Conservation (phyloP, 352 stramenopile genomes). For the Hyaloperonospora brassicae region DNA sequence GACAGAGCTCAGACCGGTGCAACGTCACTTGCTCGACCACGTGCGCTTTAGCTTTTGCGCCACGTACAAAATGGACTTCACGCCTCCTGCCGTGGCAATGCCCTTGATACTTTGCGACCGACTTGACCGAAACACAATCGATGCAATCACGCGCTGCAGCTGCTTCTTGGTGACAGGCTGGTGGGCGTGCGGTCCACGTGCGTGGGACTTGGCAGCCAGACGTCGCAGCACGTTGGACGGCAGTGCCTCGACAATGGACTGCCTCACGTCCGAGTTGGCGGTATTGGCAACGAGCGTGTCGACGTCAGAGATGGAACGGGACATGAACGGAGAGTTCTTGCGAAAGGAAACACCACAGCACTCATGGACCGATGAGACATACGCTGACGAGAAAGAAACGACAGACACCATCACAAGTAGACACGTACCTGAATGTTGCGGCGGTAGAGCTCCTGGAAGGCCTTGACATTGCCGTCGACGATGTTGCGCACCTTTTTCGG, state of each 20-base stretch:
- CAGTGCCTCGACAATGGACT: no score
- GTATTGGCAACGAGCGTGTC: conserved; percentile 47
- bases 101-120: no score
- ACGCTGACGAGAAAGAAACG: conserved; percentile 7
- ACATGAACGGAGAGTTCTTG: no score
- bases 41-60: no score
- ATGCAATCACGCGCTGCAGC: conserved; percentile 50
- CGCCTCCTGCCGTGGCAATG: no score
- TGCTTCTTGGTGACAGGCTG: conserved; percentile 46
- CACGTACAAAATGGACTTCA: no score
- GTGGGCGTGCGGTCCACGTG: conserved; percentile 25
- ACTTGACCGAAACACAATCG: no score
- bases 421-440: conserved; percentile 71
- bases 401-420: no score
- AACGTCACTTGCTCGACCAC: no score
- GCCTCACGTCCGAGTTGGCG: conserved; percentile 24
- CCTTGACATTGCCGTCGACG: no score
- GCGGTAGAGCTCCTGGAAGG: conserved; percentile 63
- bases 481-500: conserved; percentile 86
- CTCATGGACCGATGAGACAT: conserved; percentile 26
- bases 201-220: conserved; percentile 25
- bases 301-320: conserved; percentile 34
- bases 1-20: no score
- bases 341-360: no score
- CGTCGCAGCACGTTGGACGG: conserved; percentile 33